Conservation (phyloP, 2,329 filamentous ascomycete genomes). For the Botrytis porri region DNA sequence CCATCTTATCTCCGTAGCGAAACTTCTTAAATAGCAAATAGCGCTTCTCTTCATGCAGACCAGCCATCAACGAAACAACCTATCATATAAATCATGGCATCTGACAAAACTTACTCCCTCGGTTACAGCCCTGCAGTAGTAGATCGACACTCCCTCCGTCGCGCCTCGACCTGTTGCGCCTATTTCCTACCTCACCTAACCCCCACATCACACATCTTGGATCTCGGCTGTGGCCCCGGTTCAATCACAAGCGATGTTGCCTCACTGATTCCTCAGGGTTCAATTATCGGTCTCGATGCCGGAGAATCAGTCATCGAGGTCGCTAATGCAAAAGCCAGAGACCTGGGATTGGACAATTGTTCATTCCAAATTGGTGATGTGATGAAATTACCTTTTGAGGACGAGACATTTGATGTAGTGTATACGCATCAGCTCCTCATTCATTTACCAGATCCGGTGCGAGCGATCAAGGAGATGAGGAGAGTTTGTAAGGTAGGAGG, state of each 20-base stretch:
- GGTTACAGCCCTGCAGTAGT: constrained; percentile 8
- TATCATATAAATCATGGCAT: not conserved
- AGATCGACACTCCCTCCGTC: constrained; percentile 11
- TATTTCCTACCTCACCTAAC: constrained; percentile 16
- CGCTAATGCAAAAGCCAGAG: not conserved
- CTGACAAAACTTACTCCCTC: constrained; percentile 11
- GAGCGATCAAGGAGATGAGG: constrained; percentile 10
- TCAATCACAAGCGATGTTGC: constrained; percentile 11
- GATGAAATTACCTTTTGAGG: constrained; percentile 12
- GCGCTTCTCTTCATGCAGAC: not conserved
- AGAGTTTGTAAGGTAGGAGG: constrained; percentile 17
- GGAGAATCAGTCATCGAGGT: not conserved
- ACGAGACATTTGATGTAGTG: constrained; percentile 17
- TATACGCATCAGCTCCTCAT: constrained; percentile 19
- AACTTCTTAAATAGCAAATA: not conserved
- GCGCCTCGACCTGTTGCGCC: constrained; percentile 13
- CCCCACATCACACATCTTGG: not conserved
- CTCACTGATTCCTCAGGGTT: constrained; percentile 1
- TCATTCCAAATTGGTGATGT: constrained; percentile 15
- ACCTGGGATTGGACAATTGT: not conserved
- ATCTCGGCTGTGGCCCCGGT: constrained; percentile 20
- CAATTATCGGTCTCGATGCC: constrained; percentile 11
- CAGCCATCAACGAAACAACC: not conserved
- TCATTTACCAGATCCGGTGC: constrained; percentile 2
- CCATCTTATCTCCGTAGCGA: not conserved